A percentile compares a stretch with the other conserved stretches of the same genome.
phyloP scores from a whole-genome alignment of 768 basidiomycete species.

The Sarcomyxa edulis region DNA sequence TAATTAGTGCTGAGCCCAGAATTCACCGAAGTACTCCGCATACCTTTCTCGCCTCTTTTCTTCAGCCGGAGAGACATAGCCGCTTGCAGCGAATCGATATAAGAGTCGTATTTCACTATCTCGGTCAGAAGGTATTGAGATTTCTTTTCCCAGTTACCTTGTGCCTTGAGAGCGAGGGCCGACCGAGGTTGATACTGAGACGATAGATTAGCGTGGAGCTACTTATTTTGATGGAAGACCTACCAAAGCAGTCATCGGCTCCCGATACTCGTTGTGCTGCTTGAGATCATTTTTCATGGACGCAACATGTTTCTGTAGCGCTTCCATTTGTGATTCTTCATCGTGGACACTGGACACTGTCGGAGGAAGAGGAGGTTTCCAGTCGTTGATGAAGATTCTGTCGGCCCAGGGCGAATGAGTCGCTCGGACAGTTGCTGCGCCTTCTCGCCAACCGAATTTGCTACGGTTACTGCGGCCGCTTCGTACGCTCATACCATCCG shows the following conservation, averaged over 20 bases:
- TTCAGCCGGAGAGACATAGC: conserved; percentile 85
- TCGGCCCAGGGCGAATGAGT: conserved; percentile 74
- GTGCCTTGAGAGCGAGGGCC: conserved; percentile 67
- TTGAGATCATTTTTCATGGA: conserved; percentile 76
- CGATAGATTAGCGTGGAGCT: conserved; percentile 7
- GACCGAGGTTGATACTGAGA: conserved; percentile 78
- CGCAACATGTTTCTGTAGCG: conserved; percentile 75
- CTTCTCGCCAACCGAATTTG: conserved; percentile 70
- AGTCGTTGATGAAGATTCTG: conserved; percentile 79
- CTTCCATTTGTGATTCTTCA: conserved; percentile 91
- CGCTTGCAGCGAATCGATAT: conserved; percentile 81
- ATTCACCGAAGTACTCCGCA: neutral
- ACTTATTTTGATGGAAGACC: conserved; percentile 8
- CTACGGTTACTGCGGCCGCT: conserved; percentile 74
- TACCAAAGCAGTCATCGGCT: conserved; percentile 80
- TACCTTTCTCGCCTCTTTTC: conserved; percentile 83
- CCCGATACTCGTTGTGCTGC: conserved; percentile 76
- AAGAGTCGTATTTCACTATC: conserved; percentile 93
- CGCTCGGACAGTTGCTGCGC: conserved; percentile 56
- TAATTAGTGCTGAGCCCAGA: neutral
- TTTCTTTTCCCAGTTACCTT: conserved; percentile 90
- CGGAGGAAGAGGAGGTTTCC: conserved; percentile 88
- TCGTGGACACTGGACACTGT: conserved; percentile 80
- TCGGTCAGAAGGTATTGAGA: conserved; percentile 86
- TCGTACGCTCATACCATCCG: conserved; percentile 68